A percentile compares a stretch with the other conserved stretches of the same genome.
Conservation (phyloP, 139 green algal species). For the Micractinium conductrix region DNA sequence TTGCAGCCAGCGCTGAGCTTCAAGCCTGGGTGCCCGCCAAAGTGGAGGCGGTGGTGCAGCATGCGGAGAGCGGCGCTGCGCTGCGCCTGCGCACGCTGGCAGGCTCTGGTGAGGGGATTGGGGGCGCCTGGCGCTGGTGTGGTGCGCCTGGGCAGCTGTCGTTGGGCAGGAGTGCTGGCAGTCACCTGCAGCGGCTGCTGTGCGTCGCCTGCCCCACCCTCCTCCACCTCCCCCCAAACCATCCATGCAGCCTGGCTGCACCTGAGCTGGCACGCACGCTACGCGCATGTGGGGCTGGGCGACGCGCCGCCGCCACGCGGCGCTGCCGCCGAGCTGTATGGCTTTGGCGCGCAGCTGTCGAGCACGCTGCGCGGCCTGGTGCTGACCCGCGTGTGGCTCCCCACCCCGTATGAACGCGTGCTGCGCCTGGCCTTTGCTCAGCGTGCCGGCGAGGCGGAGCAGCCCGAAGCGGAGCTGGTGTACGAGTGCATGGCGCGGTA, state of each 20-base stretch:
- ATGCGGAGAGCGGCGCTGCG: neutral
- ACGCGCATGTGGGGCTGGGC: constrained; percentile 50
- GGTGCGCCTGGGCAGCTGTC: neutral
- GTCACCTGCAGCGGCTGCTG: neutral
- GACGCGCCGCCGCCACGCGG: constrained; percentile 39
- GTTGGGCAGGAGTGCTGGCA: too few species aligned
- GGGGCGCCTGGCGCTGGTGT: neutral
- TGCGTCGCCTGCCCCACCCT: neutral
- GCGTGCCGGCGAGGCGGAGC: constrained; percentile 59
- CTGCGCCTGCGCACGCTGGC: constrained; percentile 2
- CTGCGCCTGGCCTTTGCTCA: constrained; percentile 68
- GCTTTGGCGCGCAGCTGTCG: constrained; percentile 54
- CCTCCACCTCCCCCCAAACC: constrained; percentile 44
- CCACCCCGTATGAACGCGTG: constrained; percentile 78
- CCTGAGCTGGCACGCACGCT: constrained; percentile 76
- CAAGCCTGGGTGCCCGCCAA: constrained; percentile 71
- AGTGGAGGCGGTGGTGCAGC: constrained; percentile 43
- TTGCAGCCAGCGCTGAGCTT: constrained; percentile 59
- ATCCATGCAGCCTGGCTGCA: constrained; percentile 76
- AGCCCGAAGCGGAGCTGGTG: constrained; percentile 54
- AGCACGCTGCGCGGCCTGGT: constrained; percentile 64
- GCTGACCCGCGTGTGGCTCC: constrained; percentile 62
- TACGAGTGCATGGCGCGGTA: constrained; percentile 81
- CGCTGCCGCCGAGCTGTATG: constrained; percentile 48
- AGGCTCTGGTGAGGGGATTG: neutral